A percentile compares a stretch with the other conserved stretches of the same genome.
phyloP scores from a whole-genome alignment of 2,329 filamentous ascomycete genomes.

The Aureobasidium sp. region DNA sequence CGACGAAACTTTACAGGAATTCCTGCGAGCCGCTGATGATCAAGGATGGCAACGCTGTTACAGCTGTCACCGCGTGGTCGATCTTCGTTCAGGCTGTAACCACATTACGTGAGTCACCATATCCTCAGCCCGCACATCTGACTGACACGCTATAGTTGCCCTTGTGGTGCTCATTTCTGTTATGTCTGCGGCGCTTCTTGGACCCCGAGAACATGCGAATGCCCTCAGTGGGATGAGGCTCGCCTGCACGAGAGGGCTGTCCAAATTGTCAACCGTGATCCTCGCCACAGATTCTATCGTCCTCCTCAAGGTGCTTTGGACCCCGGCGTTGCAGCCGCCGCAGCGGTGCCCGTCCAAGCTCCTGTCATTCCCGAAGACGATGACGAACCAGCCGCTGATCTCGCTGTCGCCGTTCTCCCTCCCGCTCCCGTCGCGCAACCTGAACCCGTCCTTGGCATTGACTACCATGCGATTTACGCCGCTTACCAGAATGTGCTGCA shows the following conservation, averaged over 20 bases:
- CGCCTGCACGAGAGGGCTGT: slow-evolving; percentile 27
- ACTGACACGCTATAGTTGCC: slow-evolving; percentile 21
- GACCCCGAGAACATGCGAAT: slow-evolving; percentile 18
- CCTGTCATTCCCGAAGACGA: not conserved
- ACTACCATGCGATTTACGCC: too few relatives aligned
- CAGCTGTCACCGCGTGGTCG: slow-evolving; percentile 42
- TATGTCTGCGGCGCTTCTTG: slow-evolving; percentile 25
- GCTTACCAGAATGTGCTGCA: not conserved
- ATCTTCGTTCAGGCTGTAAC: slow-evolving; percentile 46
- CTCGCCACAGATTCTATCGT: not conserved
- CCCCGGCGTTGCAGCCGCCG: not conserved
- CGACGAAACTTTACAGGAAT: slow-evolving; percentile 35
- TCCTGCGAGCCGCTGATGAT: slow-evolving; percentile 36
- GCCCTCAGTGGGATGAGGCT: not conserved
- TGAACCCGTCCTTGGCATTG: not conserved
- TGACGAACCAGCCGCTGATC: not conserved
- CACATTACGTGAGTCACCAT: slow-evolving; percentile 48
- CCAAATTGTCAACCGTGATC: slow-evolving; percentile 12
- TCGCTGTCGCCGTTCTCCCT: not conserved
- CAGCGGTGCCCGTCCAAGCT: not conserved
- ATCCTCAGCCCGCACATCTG: not conserved
- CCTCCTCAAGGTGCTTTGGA: not conserved
- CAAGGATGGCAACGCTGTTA: slow-evolving; percentile 49
- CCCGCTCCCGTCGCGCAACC: not conserved
- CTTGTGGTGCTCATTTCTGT: slow-evolving; percentile 27